A percentile compares a stretch with the other conserved stretches of the same genome.
Conservation (phyloP, 805 yeast genomes). For the Maudiozyma bulderi region DNA sequence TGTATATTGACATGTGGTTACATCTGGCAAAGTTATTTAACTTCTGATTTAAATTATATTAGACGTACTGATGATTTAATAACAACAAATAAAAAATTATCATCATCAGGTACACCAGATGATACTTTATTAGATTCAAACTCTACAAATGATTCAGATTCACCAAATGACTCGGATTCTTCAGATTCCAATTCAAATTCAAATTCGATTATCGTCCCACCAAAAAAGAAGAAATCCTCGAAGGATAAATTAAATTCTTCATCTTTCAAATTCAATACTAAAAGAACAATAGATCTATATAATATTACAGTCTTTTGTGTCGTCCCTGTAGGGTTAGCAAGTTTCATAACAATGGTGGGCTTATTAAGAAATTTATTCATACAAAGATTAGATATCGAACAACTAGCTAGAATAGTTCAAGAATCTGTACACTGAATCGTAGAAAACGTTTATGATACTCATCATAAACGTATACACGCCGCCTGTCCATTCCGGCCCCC, state of each 20-base stretch:
- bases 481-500: no score
- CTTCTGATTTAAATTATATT: constrained; percentile 53
- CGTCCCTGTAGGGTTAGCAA: constrained; percentile 94
- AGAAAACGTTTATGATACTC: not conserved
- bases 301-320: constrained; percentile 92
- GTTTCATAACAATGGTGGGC: constrained; percentile 85
- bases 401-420: constrained; percentile 18
- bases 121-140: not conserved
- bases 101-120: not conserved
- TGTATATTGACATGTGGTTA: constrained; percentile 73
- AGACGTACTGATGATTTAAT: constrained; percentile 3
- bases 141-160: constrained; percentile 4
- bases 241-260: constrained; percentile 16
- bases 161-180: not conserved
- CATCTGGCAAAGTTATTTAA: constrained; percentile 79
- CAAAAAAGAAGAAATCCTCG: constrained; percentile 11
- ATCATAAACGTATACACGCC: no score
- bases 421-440: not conserved
- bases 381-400: constrained; percentile 52
- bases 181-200: not conserved
- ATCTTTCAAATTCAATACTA: constrained; percentile 17
- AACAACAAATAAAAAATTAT: constrained; percentile 3
- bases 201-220: not conserved
- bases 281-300: constrained; percentile 72
- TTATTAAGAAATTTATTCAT: constrained; percentile 66